These are phyloP conservation scores for Microdochium trichocladiopsis DNA, from an alignment of 2,329 filamentous ascomycete species.

Conservation along the genomic window DNA sequence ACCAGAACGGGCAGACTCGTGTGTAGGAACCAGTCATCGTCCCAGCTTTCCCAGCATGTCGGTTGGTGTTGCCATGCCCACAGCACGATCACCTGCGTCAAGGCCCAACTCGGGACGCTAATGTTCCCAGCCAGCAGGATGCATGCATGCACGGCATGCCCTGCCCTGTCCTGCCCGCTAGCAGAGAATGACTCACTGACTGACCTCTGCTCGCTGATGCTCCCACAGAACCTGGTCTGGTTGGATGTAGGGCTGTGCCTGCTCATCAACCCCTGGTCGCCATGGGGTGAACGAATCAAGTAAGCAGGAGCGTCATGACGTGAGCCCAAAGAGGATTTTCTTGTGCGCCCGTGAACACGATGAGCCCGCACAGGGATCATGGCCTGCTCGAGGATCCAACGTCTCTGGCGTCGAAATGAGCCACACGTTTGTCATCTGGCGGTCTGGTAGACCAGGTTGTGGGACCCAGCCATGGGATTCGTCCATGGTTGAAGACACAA, in stretches of 20 bases:
- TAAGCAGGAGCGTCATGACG: neutral
- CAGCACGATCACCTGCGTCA: too few species aligned
- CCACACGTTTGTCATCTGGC: too few species aligned
- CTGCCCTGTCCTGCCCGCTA: neutral
- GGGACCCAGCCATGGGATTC: too few species aligned
- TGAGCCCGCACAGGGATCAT: neutral
- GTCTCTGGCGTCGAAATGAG: neutral
- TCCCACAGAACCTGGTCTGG: neutral
- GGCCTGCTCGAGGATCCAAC: neutral
- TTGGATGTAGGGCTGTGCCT: neutral
- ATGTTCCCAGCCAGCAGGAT: too few species aligned
- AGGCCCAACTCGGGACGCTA: too few species aligned
- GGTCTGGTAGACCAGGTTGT: too few species aligned
- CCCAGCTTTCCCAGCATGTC: too few species aligned
- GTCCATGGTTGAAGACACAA: too few species aligned
- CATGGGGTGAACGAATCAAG: neutral
- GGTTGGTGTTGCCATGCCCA: too few species aligned
- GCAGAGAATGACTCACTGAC: neutral
- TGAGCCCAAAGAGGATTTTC: neutral
- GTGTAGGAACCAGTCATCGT: too few species aligned
- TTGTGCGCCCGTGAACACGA: neutral
- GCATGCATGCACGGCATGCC: too few species aligned
- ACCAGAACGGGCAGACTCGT: too few species aligned
- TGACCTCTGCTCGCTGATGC: neutral
- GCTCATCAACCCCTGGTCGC: neutral